A percentile compares a stretch with the other conserved stretches of the same genome.
phyloP scores from a whole-genome alignment of 352 stramenopile genomes.

The Pythium sukuiense region DNA sequence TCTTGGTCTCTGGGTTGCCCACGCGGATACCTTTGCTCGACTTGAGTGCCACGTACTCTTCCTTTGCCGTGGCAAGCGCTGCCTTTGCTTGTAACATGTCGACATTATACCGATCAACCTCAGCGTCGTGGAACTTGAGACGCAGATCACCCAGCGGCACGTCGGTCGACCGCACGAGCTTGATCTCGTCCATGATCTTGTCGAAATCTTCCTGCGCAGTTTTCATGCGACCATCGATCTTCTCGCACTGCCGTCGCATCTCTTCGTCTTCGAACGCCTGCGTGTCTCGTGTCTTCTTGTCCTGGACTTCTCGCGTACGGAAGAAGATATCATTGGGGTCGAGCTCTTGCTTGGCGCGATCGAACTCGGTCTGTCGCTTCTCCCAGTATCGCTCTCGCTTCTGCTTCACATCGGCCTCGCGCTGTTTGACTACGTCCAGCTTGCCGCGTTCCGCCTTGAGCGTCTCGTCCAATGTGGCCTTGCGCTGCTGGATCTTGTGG shows the following conservation, averaged over 20 bases:
- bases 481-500: slow-evolving; percentile 43
- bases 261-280: slow-evolving; percentile 61
- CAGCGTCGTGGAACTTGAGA: slow-evolving; percentile 60
- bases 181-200: slow-evolving; percentile 35
- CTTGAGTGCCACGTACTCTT: slow-evolving; percentile 69
- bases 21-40: slow-evolving; percentile 42
- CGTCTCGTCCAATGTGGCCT: slow-evolving; percentile 35
- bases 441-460: slow-evolving; percentile 57
- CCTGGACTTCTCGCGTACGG: slow-evolving; percentile 55
- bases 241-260: slow-evolving; percentile 39
- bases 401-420: slow-evolving; percentile 39
- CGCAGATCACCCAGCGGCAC: slow-evolving; percentile 49
- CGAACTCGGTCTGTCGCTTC: slow-evolving; percentile 59
- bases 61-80: slow-evolving; percentile 45
- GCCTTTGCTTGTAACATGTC: slow-evolving; percentile 55
- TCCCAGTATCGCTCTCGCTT: slow-evolving; percentile 67
- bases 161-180: slow-evolving; percentile 39
- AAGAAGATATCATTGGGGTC: slow-evolving; percentile 84
- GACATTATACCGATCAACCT: slow-evolving; percentile 45
- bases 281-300: slow-evolving; percentile 55
- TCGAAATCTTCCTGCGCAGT: slow-evolving; percentile 42
- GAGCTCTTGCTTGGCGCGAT: slow-evolving; percentile 68
- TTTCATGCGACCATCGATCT: slow-evolving; percentile 46
- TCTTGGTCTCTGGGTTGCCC: slow-evolving; percentile 43
- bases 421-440: slow-evolving; percentile 46